Evolutionary conservation across 1,139 yeast species (phyloP), one percentile per base, ranked within the genome.

Genomic region (Suhomyces kunorum): DNA sequence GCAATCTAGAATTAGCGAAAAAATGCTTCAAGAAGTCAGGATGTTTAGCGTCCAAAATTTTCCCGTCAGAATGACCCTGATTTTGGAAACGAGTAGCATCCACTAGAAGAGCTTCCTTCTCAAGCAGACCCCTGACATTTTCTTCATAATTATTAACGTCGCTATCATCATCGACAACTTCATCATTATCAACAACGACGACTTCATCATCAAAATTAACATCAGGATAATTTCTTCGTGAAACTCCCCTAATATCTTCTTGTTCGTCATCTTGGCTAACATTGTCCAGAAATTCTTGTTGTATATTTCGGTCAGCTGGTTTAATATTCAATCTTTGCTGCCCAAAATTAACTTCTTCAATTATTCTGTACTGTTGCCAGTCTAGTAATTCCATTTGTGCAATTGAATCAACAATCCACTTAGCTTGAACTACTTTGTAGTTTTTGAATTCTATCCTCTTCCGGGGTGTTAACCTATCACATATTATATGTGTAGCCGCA

Each of bases 401-500:
- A 3, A 88, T 68, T 38, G 85, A 76, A 30, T 88, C 88, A 0
- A 74, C 69, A 2, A 92, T 73, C 98, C 98, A 92, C 33, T 74
- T 73, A 0, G 98, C 96, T 44, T 63, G 75, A 1, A 89, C 95
- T 2, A 92, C 95, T 48, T 77, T 80, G 59, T 78, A 85, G 49
- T 82, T 76, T 26, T 71, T 68, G 55, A 78, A 87, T 59, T 85
- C 83, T 4, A 75, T 59, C 42, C 72, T 68, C 59, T 92, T 90
- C 34, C 87, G 70, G 0, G 94, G 87, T 0, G 98, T 88, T 43
- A 90, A 59, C 25, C 81, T 71, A 40, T 83, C 81, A 19, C 97
- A 95, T 1, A 92, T 66, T 6, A 92, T 84, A 61, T 92, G 98
- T 0, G 97, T 87, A 1, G 84, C 94, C 9, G 77, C 71, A 5